Percentiles rank a stretch among this genome's conserved stretches.
These are phyloP conservation scores for Epichloe baconii DNA, from an alignment of 2,329 filamentous ascomycete genomes.

Conservation along the genomic window DNA sequence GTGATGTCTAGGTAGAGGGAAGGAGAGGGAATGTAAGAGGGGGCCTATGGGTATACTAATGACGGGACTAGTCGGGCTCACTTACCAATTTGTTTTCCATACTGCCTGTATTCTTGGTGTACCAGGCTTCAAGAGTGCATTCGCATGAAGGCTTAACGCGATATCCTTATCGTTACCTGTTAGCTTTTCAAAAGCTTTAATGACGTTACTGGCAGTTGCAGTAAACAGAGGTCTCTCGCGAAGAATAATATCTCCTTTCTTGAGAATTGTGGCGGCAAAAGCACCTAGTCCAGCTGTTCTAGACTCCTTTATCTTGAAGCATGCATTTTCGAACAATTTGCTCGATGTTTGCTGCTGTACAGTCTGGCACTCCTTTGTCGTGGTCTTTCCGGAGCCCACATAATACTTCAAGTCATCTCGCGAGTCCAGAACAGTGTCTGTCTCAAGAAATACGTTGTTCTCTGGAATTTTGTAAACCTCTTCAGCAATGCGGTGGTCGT, in stretches of 20 bases:
- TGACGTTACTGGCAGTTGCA: constrained; percentile 16
- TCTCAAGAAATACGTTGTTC: neutral
- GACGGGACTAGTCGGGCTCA: neutral
- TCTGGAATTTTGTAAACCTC: neutral
- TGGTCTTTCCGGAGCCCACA: neutral
- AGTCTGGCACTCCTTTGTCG: too few species aligned
- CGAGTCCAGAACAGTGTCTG: neutral
- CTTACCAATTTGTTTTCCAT: constrained; percentile 35
- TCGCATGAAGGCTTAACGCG: constrained; percentile 26
- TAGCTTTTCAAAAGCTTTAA: constrained; percentile 24
- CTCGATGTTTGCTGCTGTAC: too few species aligned
- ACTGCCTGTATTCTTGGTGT: constrained; percentile 22
- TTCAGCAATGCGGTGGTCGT: neutral
- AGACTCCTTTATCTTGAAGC: constrained; percentile 27
- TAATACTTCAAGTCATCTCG: neutral
- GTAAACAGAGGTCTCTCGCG: constrained; percentile 31
- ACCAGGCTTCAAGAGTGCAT: constrained; percentile 16
- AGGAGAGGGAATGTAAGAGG: too few species aligned
- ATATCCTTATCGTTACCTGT: constrained; percentile 15
- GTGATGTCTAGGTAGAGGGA: neutral
- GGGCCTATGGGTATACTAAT: neutral
- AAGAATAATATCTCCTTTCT: constrained; percentile 27
- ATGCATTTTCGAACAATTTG: constrained; percentile 22
- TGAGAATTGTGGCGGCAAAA: constrained; percentile 29
- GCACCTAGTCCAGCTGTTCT: constrained; percentile 21